Evolutionary conservation across 148 eudicot genomes (phyloP).

Genomic region (Heliosperma pusillum): DNA sequence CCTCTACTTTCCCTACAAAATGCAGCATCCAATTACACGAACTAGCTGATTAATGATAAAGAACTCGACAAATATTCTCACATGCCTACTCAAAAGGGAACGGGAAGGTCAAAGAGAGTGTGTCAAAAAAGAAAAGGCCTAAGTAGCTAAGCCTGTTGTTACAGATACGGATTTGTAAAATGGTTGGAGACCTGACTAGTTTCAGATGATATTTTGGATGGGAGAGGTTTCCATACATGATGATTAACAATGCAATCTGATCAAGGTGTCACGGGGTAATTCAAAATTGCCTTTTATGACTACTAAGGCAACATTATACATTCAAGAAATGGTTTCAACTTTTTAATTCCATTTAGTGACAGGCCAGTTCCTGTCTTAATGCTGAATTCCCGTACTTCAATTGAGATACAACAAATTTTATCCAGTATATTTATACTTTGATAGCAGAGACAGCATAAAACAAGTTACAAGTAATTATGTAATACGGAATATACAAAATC

Average conservation of each 20-base stretch:
- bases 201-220: neutral
- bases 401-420: neutral
- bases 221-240: neutral
- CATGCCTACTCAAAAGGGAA: neutral
- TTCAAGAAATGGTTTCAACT: neutral
- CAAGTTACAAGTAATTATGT: neutral
- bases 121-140: neutral
- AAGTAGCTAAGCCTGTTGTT: neutral
- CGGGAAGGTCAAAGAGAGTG: neutral
- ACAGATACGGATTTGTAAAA: neutral
- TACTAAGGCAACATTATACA: neutral
- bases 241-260: neutral
- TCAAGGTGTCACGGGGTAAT: neutral
- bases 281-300: neutral
- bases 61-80: neutral
- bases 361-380: neutral
- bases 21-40: neutral
- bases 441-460: neutral
- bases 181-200: neutral
- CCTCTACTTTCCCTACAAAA: neutral
- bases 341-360: neutral
- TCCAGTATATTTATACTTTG: neutral
- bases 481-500: neutral
- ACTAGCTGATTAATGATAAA: neutral
- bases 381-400: neutral